Evolutionary conservation across 2,329 filamentous ascomycete genomes (phyloP).

Genomic region (Colletotrichum graminicola): DNA sequence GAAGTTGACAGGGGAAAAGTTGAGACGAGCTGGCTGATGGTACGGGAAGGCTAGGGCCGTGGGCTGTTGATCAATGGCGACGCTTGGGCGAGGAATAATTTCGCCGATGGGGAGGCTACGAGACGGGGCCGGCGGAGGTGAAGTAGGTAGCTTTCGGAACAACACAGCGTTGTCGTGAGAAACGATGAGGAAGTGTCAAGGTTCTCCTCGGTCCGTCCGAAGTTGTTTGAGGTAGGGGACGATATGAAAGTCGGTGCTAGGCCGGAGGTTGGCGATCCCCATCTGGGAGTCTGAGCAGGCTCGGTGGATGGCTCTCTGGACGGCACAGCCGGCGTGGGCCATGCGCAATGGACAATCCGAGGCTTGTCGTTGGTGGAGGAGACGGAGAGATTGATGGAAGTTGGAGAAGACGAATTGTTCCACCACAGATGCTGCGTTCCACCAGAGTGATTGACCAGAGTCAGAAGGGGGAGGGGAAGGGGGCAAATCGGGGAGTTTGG

Average conservation of each 20-base stretch:
- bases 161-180: conserved; percentile 21
- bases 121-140: conserved; percentile 23
- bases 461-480: conserved; percentile 31
- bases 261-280: conserved; percentile 35
- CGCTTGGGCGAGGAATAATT: conserved; percentile 29
- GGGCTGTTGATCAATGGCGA: conserved; percentile 19
- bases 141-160: conserved; percentile 18
- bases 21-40: conserved; percentile 41
- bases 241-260: conserved; percentile 24
- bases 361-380: conserved; percentile 43
- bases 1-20: conserved; percentile 16
- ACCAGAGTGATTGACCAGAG: conserved; percentile 37
- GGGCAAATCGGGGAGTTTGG: conserved; percentile 37
- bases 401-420: conserved; percentile 43
- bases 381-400: conserved; percentile 41
- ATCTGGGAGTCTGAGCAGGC: conserved; percentile 23
- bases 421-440: conserved; percentile 43
- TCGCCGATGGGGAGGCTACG: conserved; percentile 34
- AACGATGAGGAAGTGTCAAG: background rate
- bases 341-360: conserved; percentile 31
- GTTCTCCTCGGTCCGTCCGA: conserved; percentile 1
- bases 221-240: conserved; percentile 10
- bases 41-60: conserved; percentile 37
- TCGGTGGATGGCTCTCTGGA: conserved; percentile 23
- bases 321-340: conserved; percentile 30